Evolutionary conservation across 441 rosid genomes (phyloP).

Genomic region (Aleurites moluccanus): DNA sequence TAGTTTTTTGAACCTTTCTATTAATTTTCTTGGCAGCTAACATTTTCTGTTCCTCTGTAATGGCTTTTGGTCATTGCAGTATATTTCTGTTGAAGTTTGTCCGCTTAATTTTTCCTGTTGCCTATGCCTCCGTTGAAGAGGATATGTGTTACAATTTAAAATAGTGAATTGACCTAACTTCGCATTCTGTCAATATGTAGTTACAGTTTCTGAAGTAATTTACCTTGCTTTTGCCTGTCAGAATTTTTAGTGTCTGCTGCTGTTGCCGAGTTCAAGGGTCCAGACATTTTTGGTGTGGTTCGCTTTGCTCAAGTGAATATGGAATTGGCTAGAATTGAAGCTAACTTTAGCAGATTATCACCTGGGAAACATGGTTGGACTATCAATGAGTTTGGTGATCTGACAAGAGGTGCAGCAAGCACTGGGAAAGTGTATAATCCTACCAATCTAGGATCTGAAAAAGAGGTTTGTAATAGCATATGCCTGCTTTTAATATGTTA

Average conservation of each 20-base stretch:
- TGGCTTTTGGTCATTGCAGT: neutral
- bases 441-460: slow-evolving; percentile 31
- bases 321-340: slow-evolving; percentile 86
- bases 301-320: slow-evolving; percentile 84
- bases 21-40: too few relatives aligned
- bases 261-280: slow-evolving; percentile 93
- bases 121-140: neutral
- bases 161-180: neutral
- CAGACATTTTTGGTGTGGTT: slow-evolving; percentile 74
- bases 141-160: too few relatives aligned
- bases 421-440: slow-evolving; percentile 76
- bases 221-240: slow-evolving; percentile 31
- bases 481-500: neutral
- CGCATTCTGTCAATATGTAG: neutral
- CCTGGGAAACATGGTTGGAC: slow-evolving; percentile 85
- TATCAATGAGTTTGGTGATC: slow-evolving; percentile 87
- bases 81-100: neutral
- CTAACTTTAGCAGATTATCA: slow-evolving; percentile 72
- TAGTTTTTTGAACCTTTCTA: too few relatives aligned
- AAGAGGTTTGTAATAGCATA: slow-evolving; percentile 48
- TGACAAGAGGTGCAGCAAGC: slow-evolving; percentile 82
- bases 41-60: neutral
- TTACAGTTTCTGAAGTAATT: slow-evolving; percentile 7
- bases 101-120: neutral
- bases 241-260: slow-evolving; percentile 88